phyloP scores from a whole-genome alignment of 1,284 basidiomycete genomes.

The Fomitopsis pinicola region DNA sequence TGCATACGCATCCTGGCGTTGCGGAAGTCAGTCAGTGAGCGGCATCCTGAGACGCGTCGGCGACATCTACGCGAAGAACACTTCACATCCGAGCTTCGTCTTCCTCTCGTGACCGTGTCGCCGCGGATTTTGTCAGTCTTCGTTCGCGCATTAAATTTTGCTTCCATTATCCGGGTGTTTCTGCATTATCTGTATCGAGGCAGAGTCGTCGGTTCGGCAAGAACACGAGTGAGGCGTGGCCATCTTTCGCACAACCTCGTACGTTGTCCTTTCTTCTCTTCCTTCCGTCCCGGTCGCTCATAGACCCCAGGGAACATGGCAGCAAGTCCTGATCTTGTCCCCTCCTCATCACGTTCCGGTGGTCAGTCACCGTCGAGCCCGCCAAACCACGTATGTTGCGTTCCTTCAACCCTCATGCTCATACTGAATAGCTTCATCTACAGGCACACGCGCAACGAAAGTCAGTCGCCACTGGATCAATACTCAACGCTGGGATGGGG shows the following conservation, averaged over 20 bases:
- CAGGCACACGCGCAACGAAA: conserved; percentile 44
- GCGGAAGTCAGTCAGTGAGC: conserved; percentile 11
- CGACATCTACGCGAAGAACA: not conserved
- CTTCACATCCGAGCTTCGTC: not conserved
- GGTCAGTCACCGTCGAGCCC: conserved; percentile 57
- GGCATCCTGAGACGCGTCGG: not conserved
- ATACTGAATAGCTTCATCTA: conserved; percentile 5
- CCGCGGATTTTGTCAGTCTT: not conserved
- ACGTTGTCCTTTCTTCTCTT: not conserved
- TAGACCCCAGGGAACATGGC: conserved; percentile 16
- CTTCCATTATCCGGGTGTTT: not conserved
- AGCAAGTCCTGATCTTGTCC: conserved; percentile 41
- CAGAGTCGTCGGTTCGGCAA: conserved; percentile 1
- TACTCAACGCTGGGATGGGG: conserved; percentile 52
- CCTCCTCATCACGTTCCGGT: conserved; percentile 58
- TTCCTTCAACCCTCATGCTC: not conserved
- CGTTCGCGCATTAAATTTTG: conserved; percentile 1
- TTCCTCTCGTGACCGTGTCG: not conserved
- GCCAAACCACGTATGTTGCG: conserved; percentile 45
- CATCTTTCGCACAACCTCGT: conserved; percentile 8
- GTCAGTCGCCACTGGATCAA: conserved; percentile 40
- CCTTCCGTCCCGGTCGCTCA: conserved; percentile 3
- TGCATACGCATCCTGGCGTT: not conserved
- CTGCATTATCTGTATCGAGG: not conserved
- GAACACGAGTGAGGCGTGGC: not conserved